phyloP scores from a whole-genome alignment of 148 eudicot genomes.

The Simmondsia chinensis region DNA sequence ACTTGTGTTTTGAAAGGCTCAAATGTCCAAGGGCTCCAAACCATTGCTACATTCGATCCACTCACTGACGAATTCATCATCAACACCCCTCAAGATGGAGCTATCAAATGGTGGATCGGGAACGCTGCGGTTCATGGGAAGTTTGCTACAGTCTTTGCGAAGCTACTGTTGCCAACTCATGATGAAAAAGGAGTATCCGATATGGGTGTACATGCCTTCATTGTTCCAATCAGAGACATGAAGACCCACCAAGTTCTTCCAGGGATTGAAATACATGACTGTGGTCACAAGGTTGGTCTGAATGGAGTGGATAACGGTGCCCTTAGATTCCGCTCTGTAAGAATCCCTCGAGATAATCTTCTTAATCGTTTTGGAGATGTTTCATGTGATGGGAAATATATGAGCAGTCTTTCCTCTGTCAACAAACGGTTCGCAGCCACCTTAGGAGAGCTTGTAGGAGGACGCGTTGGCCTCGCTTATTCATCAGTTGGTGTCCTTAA shows the following conservation, averaged over 20 bases:
- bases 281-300: slow-evolving; percentile 92
- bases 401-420: slow-evolving; percentile 71
- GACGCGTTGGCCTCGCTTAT: slow-evolving; percentile 90
- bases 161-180: slow-evolving; percentile 68
- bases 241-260: slow-evolving; percentile 65
- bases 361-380: slow-evolving; percentile 92
- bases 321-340: slow-evolving; percentile 60
- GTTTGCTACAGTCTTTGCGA: slow-evolving; percentile 91
- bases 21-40: slow-evolving; percentile 93
- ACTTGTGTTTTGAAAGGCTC: slow-evolving; percentile 42
- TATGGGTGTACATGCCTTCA: slow-evolving; percentile 97
- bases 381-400: slow-evolving; percentile 77
- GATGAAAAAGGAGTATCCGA: slow-evolving; percentile 61
- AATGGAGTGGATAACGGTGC: slow-evolving; percentile 99
- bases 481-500: slow-evolving; percentile 86
- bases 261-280: slow-evolving; percentile 83
- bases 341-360: slow-evolving; percentile 91
- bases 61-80: slow-evolving; percentile 70
- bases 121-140: slow-evolving; percentile 94
- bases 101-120: slow-evolving; percentile 98
- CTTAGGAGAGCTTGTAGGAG: slow-evolving; percentile 94
- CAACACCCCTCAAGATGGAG: slow-evolving; percentile 85
- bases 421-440: slow-evolving; percentile 89
- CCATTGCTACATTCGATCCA: slow-evolving; percentile 75
- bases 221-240: slow-evolving; percentile 83